Conservation (phyloP, 352 stramenopile genomes). For the Globisporangium sylvaticum region DNA sequence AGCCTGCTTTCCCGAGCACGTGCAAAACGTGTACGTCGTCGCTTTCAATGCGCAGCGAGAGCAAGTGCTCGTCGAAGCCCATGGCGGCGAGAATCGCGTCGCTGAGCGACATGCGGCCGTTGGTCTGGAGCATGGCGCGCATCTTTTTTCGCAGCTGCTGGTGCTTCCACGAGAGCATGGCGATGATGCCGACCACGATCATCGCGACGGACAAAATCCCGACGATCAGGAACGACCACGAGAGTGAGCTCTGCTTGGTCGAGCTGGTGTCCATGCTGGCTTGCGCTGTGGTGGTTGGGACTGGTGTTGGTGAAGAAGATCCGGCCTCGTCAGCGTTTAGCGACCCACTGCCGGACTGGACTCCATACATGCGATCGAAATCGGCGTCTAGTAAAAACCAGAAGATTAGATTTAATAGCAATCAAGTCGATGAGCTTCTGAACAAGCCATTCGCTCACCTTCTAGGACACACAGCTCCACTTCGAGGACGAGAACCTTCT, state of each 20-base stretch:
- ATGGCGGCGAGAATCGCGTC: slow-evolving; percentile 16
- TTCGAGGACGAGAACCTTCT: neutral
- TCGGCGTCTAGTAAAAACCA: slow-evolving; percentile 4
- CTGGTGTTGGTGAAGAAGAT: neutral
- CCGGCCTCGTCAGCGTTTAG: neutral
- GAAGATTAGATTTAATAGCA: neutral
- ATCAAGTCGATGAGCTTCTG: neutral
- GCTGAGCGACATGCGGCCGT: slow-evolving; percentile 10
- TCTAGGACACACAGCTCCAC: slow-evolving; percentile 7
- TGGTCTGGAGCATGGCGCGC: slow-evolving; percentile 1
- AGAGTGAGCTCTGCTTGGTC: slow-evolving; percentile 5
- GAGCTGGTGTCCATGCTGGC: neutral
- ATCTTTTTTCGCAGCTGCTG: slow-evolving; percentile 22
- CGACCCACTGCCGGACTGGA: neutral
- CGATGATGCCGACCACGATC: slow-evolving; percentile 22
- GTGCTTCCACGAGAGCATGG: slow-evolving; percentile 24
- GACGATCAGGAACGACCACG: slow-evolving; percentile 26
- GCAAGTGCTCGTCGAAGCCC: slow-evolving; percentile 19
- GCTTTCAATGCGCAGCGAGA: slow-evolving; percentile 15
- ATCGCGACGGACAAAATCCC: slow-evolving; percentile 18
- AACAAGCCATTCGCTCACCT: neutral
- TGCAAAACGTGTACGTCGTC: slow-evolving; percentile 8
- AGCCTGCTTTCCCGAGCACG: slow-evolving; percentile 10
- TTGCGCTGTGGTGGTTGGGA: neutral
- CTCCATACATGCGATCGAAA: slow-evolving; percentile 11